Percentiles rank a stretch among this genome's conserved stretches.
phyloP scores from a whole-genome alignment of 2,329 filamentous ascomycete species.

The Chaetomiaceae sp. region DNA sequence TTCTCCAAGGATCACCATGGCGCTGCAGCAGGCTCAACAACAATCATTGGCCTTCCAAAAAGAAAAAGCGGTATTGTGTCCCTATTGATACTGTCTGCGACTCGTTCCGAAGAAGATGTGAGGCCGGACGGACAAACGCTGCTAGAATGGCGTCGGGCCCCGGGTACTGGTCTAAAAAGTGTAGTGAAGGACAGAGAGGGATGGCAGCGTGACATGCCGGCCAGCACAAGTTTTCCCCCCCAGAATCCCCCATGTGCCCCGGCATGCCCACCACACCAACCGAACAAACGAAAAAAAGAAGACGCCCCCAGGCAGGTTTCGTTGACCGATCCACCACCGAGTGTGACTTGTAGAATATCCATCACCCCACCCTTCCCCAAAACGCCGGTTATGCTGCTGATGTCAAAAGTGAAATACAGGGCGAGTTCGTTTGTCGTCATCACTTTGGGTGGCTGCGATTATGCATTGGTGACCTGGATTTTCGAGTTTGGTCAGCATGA shows the following conservation, averaged over 20 bases:
- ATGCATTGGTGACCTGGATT: conserved; percentile 59
- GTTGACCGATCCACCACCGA: conserved; percentile 12
- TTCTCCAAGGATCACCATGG: too few relatives aligned
- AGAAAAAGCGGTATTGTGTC: background rate
- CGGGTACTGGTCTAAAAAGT: conserved; percentile 16
- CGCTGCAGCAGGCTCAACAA: too few relatives aligned
- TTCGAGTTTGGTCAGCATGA: too few relatives aligned
- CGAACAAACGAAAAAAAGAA: conserved; percentile 7
- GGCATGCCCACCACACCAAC: background rate
- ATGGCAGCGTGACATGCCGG: conserved; percentile 3
- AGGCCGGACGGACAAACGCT: conserved; percentile 2
- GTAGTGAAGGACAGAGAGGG: conserved; percentile 8
- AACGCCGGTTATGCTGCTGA: conserved; percentile 39
- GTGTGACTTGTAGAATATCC: conserved; percentile 20
- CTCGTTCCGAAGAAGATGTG: conserved; percentile 6
- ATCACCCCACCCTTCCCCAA: conserved; percentile 26
- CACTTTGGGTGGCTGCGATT: conserved; percentile 35
- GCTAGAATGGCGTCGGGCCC: background rate
- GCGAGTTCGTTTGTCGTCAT: conserved; percentile 38
- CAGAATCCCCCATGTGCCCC: background rate
- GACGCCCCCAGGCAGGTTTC: conserved; percentile 7
- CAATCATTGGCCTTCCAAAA: too few relatives aligned
- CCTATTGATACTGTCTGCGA: conserved; percentile 5
- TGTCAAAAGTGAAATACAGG: conserved; percentile 37
- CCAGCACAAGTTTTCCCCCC: too few relatives aligned